phyloP scores from a whole-genome alignment of 345 rosid species.

The Adansonia digitata region DNA sequence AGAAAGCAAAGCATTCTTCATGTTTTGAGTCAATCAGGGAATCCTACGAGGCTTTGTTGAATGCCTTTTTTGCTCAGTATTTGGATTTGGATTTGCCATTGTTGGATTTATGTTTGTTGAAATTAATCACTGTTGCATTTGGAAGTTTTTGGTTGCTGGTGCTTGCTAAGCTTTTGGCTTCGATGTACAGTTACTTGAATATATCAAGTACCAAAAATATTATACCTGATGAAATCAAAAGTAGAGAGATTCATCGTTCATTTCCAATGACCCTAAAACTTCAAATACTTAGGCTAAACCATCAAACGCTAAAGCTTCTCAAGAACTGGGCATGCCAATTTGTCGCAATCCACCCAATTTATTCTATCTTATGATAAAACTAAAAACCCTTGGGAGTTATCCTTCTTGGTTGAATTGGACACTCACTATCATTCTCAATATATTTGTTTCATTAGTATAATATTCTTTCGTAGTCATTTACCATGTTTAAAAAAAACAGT shows the following conservation, averaged over 20 bases:
- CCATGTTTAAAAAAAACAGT: conserved; percentile 89
- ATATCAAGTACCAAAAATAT: conserved; percentile 65
- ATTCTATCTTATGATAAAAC: conserved; percentile 75
- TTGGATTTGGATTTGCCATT: conserved; percentile 11
- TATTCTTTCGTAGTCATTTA: conserved; percentile 80
- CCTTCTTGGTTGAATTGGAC: conserved; percentile 98
- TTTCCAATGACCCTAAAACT: conserved; percentile 96
- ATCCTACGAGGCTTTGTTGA: conserved; percentile 88
- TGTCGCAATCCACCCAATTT: conserved; percentile 74
- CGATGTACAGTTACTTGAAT: conserved; percentile 82
- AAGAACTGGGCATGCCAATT: conserved; percentile 98
- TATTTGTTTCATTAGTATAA: conserved; percentile 82
- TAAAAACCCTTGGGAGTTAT: conserved; percentile 60
- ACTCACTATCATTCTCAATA: conserved; percentile 74
- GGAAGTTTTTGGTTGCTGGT: conserved; percentile 44
- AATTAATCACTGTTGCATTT: conserved; percentile 2
- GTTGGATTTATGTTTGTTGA: background rate
- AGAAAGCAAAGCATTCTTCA: conserved; percentile 78
- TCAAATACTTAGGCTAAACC: conserved; percentile 65
- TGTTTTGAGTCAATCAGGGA: conserved; percentile 79
- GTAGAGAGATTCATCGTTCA: conserved; percentile 83
- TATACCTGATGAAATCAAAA: conserved; percentile 82
- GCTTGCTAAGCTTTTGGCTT: conserved; percentile 82
- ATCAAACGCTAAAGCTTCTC: conserved; percentile 59
- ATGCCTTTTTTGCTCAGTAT: conserved; percentile 16